phyloP scores from a whole-genome alignment of 768 basidiomycete species.

The Filobasidium floriforme region DNA sequence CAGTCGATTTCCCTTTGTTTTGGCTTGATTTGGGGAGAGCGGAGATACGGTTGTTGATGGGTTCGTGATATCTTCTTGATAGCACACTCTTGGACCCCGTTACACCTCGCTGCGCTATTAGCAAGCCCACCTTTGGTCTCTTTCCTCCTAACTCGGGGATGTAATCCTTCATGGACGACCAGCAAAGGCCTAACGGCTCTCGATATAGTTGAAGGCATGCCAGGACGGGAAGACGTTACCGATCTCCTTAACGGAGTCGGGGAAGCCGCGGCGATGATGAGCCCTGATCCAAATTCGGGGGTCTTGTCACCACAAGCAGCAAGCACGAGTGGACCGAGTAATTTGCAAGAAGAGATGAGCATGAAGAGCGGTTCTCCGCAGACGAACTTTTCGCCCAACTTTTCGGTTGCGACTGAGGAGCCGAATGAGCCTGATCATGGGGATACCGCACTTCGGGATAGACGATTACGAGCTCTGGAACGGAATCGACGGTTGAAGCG shows the following conservation, averaged over 20 bases:
- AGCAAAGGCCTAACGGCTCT: constrained; percentile 72
- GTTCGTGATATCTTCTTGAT: background rate
- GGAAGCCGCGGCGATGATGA: constrained; percentile 51
- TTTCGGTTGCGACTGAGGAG: background rate
- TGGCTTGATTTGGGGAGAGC: background rate
- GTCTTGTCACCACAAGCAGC: no score
- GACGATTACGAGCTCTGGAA: background rate
- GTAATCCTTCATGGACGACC: constrained; percentile 71
- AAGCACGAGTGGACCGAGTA: background rate
- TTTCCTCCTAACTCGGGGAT: constrained; percentile 84
- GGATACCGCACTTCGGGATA: background rate
- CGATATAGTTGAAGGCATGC: constrained; percentile 75
- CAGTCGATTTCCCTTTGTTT: no score
- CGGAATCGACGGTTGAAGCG: background rate
- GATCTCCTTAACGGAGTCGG: constrained; percentile 82
- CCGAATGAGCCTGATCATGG: background rate
- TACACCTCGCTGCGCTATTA: constrained; percentile 82
- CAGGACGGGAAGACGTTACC: constrained; percentile 75
- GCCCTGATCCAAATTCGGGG: background rate
- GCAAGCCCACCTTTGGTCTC: constrained; percentile 86
- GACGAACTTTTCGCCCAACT: background rate
- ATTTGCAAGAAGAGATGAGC: constrained; percentile 2
- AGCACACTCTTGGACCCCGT: constrained; percentile 85
- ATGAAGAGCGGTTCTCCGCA: background rate
- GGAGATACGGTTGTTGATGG: background rate